Evolutionary conservation across 2,329 filamentous ascomycete genomes (phyloP).

Genomic region (Clonostachys sp.): DNA sequence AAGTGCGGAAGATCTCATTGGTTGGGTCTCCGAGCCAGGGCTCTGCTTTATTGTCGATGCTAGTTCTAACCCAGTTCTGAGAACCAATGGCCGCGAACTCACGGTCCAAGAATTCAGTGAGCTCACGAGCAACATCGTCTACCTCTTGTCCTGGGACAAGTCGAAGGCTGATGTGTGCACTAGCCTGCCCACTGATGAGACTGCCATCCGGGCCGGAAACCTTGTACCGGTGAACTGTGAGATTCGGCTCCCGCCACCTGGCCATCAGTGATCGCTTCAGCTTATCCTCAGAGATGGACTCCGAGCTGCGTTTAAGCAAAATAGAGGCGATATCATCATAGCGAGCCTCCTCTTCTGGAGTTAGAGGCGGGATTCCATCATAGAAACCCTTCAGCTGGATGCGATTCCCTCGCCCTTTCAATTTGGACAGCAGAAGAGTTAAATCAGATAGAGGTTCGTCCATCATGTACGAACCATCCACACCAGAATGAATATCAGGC

Average conservation of each 20-base stretch:
- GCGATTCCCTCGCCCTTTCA: slow-evolving; percentile 76
- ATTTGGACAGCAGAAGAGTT: slow-evolving; percentile 72
- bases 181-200: slow-evolving; percentile 85
- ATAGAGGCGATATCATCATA: slow-evolving; percentile 82
- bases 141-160: slow-evolving; percentile 92
- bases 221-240: slow-evolving; percentile 91
- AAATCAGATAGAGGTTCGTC: slow-evolving; percentile 92
- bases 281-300: slow-evolving; percentile 52
- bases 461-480: slow-evolving; percentile 88
- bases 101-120: slow-evolving; percentile 63
- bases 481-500: slow-evolving; percentile 89
- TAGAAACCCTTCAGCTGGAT: slow-evolving; percentile 88
- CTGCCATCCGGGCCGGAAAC: slow-evolving; percentile 89
- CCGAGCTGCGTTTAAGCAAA: slow-evolving; percentile 67
- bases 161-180: slow-evolving; percentile 82
- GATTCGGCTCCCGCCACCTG: slow-evolving; percentile 88
- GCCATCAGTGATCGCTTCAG: slow-evolving; percentile 86
- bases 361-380: slow-evolving; percentile 73
- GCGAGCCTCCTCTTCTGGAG: slow-evolving; percentile 68
- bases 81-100: slow-evolving; percentile 74
- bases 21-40: slow-evolving; percentile 92
- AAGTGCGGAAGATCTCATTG: slow-evolving; percentile 84
- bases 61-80: slow-evolving; percentile 74
- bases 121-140: slow-evolving; percentile 63
- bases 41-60: slow-evolving; percentile 89